phyloP scores from a whole-genome alignment of 768 basidiomycete genomes.

The Amanita thiersii region DNA sequence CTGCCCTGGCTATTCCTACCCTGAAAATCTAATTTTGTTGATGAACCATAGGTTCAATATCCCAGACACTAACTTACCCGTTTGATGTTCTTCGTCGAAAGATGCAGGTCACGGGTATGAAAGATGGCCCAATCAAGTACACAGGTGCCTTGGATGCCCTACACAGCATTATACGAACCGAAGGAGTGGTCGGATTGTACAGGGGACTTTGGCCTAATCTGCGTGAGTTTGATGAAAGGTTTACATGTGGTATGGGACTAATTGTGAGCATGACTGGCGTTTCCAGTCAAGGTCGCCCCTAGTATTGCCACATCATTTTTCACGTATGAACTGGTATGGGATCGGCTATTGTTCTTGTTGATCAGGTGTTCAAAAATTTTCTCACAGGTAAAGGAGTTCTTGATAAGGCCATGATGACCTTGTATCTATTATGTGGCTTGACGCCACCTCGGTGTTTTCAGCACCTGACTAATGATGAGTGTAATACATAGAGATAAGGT shows the following conservation, averaged over 20 bases:
- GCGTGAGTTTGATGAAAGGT: conserved; percentile 39
- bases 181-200: conserved; percentile 76
- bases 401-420: conserved; percentile 26
- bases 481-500: neutral
- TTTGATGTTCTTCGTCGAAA: conserved; percentile 92
- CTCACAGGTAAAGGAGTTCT: conserved; percentile 25
- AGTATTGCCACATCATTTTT: conserved; percentile 85
- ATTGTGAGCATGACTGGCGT: conserved; percentile 8
- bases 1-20: neutral
- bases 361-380: conserved; percentile 6
- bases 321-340: conserved; percentile 60
- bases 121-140: conserved; percentile 56
- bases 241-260: conserved; percentile 4
- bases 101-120: conserved; percentile 90
- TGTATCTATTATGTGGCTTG: neutral
- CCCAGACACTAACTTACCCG: conserved; percentile 92
- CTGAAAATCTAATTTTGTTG: neutral
- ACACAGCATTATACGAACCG: conserved; percentile 53
- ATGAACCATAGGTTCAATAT: conserved; percentile 67
- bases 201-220: conserved; percentile 86
- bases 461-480: conserved; percentile 2
- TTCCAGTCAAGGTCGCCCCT: conserved; percentile 80
- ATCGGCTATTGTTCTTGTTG: neutral
- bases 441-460: neutral
- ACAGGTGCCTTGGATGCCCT: conserved; percentile 78